phyloP scores from a whole-genome alignment of 495 filamentous ascomycete genomes.

The Annulohypoxylon nitens region DNA sequence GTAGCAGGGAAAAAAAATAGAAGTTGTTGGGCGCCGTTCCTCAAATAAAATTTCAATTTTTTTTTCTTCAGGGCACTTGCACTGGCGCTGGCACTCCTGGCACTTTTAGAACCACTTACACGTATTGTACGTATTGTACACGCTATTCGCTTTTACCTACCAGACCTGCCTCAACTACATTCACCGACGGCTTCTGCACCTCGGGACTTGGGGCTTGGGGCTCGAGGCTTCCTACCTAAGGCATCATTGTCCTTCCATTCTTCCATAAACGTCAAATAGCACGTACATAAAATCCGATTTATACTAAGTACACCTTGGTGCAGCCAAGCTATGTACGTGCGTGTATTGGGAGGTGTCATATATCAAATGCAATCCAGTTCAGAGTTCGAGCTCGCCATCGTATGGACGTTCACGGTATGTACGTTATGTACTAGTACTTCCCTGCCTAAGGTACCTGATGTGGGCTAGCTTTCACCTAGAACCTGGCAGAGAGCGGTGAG shows the following conservation, averaged over 20 bases:
- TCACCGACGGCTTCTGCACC: background rate
- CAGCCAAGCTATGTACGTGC: constrained; percentile 17
- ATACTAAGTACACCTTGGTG: constrained; percentile 19
- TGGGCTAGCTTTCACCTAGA: constrained; percentile 26
- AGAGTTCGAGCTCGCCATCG: constrained; percentile 1
- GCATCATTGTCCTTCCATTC: background rate
- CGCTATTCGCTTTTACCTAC: constrained; percentile 12
- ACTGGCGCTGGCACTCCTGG: background rate
- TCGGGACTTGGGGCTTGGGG: background rate
- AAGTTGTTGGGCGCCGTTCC: constrained; percentile 43
- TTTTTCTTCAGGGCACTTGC: constrained; percentile 36
- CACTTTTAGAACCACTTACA: too few species aligned
- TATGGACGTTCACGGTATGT: background rate
- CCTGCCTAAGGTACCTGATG: constrained; percentile 15
- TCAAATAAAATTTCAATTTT: constrained; percentile 45
- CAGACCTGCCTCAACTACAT: background rate
- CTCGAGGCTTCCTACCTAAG: constrained; percentile 20
- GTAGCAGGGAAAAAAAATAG: constrained; percentile 18
- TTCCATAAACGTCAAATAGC: background rate
- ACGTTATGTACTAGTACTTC: constrained; percentile 12
- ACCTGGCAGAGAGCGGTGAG: constrained; percentile 44
- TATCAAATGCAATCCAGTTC: constrained; percentile 16
- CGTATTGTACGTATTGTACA: too few species aligned
- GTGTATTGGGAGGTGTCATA: constrained; percentile 17
- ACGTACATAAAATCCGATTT: constrained; percentile 12